Percentiles rank a stretch among this genome's conserved stretches.
Conservation (phyloP, 2,329 filamentous ascomycete species). For the Metarhizium sp. region DNA sequence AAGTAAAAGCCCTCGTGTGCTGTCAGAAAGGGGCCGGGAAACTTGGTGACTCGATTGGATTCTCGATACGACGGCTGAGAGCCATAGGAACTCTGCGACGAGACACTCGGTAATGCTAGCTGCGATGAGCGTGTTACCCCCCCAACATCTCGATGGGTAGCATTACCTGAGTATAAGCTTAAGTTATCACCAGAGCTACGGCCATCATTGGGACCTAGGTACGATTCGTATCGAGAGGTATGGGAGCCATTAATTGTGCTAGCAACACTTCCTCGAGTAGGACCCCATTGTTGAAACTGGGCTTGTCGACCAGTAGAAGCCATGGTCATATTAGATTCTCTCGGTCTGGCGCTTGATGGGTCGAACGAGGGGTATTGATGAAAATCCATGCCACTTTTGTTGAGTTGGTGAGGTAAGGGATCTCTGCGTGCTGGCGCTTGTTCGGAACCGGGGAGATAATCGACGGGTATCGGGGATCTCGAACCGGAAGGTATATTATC, state of each 20-base stretch:
- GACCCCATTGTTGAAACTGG: constrained; percentile 70
- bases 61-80: constrained; percentile 41
- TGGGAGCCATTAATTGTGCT: constrained; percentile 40
- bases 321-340: constrained; percentile 48
- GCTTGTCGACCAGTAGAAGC: constrained; percentile 60
- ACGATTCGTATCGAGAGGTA: constrained; percentile 55
- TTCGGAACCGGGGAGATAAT: constrained; percentile 62
- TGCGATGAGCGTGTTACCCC: constrained; percentile 20
- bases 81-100: constrained; percentile 46
- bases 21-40: constrained; percentile 26
- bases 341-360: constrained; percentile 28
- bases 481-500: constrained; percentile 58
- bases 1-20: constrained; percentile 49
- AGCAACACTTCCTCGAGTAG: constrained; percentile 41
- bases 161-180: constrained; percentile 48
- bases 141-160: constrained; percentile 30
- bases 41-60: constrained; percentile 48
- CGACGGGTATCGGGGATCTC: constrained; percentile 61
- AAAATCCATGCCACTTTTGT: constrained; percentile 67
- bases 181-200: constrained; percentile 46
- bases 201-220: constrained; percentile 47
- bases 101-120: constrained; percentile 43
- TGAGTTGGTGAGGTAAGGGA: constrained; percentile 73
- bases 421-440: constrained; percentile 57
- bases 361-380: constrained; percentile 81